phyloP scores from a whole-genome alignment of 306 rosid genomes.

The Ormosia semicastrata region DNA sequence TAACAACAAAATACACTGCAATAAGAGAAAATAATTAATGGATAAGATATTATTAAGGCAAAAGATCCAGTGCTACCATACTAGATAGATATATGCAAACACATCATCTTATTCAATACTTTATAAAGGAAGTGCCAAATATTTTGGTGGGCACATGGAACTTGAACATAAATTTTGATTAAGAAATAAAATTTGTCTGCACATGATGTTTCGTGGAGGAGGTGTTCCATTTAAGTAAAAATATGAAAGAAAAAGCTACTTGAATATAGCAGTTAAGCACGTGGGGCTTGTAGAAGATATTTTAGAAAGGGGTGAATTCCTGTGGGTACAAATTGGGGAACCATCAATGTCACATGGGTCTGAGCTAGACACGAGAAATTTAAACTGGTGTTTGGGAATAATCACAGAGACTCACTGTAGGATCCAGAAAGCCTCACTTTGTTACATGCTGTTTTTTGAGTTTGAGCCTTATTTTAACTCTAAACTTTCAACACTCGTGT shows the following conservation, averaged over 20 bases:
- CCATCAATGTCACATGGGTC: constrained; percentile 47
- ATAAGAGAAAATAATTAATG: neutral
- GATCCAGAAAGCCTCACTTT: neutral
- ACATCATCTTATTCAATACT: neutral
- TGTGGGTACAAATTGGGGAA: constrained; percentile 39
- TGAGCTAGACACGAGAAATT: constrained; percentile 21
- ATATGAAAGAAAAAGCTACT: neutral
- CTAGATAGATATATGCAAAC: neutral
- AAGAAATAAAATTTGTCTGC: constrained; percentile 23
- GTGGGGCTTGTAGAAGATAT: constrained; percentile 42
- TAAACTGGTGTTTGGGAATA: neutral
- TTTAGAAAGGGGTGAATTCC: neutral
- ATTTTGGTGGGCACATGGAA: constrained; percentile 52
- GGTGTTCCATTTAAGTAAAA: neutral
- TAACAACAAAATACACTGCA: too few relatives aligned
- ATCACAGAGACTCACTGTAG: neutral
- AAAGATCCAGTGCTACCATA: neutral
- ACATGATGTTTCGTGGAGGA: neutral
- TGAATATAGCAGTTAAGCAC: constrained; percentile 34
- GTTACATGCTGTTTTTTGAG: too few relatives aligned
- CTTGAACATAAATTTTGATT: neutral
- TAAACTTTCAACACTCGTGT: too few relatives aligned
- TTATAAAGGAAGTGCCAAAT: constrained; percentile 6
- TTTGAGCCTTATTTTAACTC: too few relatives aligned
- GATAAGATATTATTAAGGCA: constrained; percentile 7